Evolutionary conservation across 179 eudicot genomes (phyloP).

Genomic region (Camellia oleifera): DNA sequence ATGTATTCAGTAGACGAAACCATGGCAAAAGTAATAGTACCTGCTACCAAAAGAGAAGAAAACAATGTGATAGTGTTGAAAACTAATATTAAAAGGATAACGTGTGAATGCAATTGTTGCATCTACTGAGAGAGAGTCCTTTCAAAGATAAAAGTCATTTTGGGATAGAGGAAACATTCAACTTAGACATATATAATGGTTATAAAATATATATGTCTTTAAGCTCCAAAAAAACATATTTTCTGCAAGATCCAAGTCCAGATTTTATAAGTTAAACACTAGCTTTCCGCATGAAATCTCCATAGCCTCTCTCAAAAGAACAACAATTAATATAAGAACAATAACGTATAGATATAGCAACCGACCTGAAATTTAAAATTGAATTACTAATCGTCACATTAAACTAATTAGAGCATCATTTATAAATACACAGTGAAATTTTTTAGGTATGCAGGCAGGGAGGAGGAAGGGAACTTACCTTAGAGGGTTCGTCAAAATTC

Average conservation of each 20-base stretch:
- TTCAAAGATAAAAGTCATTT: not conserved
- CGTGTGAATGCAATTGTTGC: not conserved
- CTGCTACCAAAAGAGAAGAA: not conserved
- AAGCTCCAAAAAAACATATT: not conserved
- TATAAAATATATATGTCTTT: not conserved
- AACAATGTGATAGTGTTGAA: not conserved
- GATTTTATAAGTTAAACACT: not conserved
- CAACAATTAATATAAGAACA: not conserved
- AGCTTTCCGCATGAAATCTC: not conserved
- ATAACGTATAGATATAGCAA: not conserved
- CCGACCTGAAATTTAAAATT: not conserved
- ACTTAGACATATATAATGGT: not conserved
- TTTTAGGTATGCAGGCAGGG: not conserved
- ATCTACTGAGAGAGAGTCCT: not conserved
- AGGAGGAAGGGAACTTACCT: conserved; percentile 41
- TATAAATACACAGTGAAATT: not conserved
- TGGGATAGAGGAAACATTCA: not conserved
- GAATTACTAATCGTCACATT: not conserved
- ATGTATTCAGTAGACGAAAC: not conserved
- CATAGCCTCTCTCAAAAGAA: not conserved
- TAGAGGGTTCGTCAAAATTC: conserved; percentile 87
- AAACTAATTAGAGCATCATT: not conserved
- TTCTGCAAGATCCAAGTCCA: not conserved
- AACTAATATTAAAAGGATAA: not conserved
- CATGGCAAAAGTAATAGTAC: too few species aligned